phyloP scores from a whole-genome alignment of 495 filamentous ascomycete species.

The Saxophila tyrrhenica region DNA sequence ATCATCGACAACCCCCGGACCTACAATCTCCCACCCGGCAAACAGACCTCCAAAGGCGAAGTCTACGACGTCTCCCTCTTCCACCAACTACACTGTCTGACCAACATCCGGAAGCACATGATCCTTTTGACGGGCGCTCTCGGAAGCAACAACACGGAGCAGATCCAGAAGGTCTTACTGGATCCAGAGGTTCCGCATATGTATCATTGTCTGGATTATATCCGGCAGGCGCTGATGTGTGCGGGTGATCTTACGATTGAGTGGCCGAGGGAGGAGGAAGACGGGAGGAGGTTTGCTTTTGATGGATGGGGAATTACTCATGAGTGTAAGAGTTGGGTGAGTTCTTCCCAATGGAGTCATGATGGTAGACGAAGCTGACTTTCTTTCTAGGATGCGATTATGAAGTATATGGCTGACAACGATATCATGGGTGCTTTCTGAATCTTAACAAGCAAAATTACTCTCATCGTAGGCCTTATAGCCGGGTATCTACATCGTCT shows the following conservation, averaged over 20 bases:
- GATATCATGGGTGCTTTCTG: not conserved
- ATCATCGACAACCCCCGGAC: constrained; percentile 6
- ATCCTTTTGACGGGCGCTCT: not conserved
- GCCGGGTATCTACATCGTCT: not conserved
- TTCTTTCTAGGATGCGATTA: constrained; percentile 4
- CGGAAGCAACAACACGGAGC: not conserved
- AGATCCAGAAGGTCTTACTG: not conserved
- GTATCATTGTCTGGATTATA: constrained; percentile 19
- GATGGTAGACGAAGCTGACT: not conserved
- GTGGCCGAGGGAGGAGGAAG: constrained; percentile 10
- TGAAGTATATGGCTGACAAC: constrained; percentile 12
- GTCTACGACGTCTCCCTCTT: constrained; percentile 19
- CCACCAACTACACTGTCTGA: constrained; percentile 20
- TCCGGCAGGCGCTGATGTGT: constrained; percentile 20
- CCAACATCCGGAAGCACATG: constrained; percentile 7
- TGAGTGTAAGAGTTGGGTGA: constrained; percentile 13
- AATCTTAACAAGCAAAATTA: too few species aligned
- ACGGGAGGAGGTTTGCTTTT: constrained; percentile 12
- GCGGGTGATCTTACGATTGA: constrained; percentile 18
- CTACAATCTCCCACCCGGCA: constrained; percentile 11
- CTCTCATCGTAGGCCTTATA: too few species aligned
- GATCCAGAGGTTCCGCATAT: constrained; percentile 6
- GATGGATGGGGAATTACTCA: constrained; percentile 19
- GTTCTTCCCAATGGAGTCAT: not conserved
- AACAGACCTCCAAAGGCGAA: not conserved